A percentile compares a stretch with the other conserved stretches of the same genome.
Evolutionary conservation across 306 rosid species (phyloP).

Genomic region (Vigna mungo): DNA sequence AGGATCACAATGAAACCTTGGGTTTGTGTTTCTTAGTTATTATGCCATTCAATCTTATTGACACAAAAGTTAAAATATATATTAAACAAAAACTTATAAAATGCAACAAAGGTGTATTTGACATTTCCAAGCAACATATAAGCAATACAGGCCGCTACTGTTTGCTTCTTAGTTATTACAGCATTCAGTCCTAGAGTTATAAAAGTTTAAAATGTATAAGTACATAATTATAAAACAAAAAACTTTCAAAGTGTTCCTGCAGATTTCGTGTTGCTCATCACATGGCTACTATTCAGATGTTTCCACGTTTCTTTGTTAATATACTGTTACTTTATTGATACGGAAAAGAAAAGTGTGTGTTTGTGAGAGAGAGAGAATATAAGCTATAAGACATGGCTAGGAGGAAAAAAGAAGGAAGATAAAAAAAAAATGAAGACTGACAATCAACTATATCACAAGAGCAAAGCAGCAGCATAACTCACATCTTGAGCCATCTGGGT

Average conservation of each 20-base stretch:
- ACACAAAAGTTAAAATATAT: neutral
- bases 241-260: neutral
- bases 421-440: neutral
- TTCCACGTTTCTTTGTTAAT: neutral
- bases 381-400: neutral
- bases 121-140: neutral
- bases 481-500: conserved; percentile 98
- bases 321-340: neutral
- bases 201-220: neutral
- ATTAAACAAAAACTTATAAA: neutral
- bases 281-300: neutral
- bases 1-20: neutral
- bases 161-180: neutral
- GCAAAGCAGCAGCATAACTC: conserved; percentile 49
- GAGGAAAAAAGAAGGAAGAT: neutral
- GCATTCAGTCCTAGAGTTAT: neutral
- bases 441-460: neutral
- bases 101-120: neutral
- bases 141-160: too few species aligned
- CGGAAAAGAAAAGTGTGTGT: neutral
- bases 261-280: neutral
- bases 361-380: neutral
- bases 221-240: neutral
- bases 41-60: neutral
- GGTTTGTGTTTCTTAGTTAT: neutral